Conservation (phyloP, 495 filamentous ascomycete species). For the Cryomyces minteri region DNA sequence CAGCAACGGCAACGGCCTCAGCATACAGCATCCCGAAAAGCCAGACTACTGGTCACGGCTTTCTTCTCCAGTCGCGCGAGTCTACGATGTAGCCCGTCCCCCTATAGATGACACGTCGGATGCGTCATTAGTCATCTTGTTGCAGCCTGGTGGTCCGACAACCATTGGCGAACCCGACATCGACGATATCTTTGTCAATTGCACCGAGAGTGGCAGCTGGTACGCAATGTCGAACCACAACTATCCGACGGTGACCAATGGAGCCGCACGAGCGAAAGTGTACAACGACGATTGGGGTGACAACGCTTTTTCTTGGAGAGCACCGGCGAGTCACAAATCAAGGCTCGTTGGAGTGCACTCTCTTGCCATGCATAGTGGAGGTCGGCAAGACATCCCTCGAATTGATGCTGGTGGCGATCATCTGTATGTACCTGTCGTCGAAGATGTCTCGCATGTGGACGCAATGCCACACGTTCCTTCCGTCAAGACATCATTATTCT, state of each 20-base stretch:
- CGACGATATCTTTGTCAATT: constrained; percentile 67
- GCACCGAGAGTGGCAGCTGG: constrained; percentile 70
- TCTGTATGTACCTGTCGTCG: constrained; percentile 6
- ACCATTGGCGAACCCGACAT: constrained; percentile 33
- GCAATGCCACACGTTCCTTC: background rate
- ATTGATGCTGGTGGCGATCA: constrained; percentile 24
- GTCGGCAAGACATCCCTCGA: background rate
- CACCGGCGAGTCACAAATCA: background rate
- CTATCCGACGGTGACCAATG: constrained; percentile 66
- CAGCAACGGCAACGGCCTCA: constrained; percentile 24
- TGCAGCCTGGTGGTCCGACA: constrained; percentile 65
- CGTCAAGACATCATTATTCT: background rate
- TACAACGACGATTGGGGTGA: constrained; percentile 26
- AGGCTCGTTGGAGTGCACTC: constrained; percentile 3
- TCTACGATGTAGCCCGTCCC: constrained; percentile 77
- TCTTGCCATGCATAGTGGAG: constrained; percentile 2
- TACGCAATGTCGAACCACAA: constrained; percentile 80
- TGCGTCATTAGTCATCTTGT: constrained; percentile 56
- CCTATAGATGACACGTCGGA: constrained; percentile 35
- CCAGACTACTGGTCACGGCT: constrained; percentile 45
- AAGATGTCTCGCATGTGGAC: background rate
- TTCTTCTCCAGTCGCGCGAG: constrained; percentile 65
- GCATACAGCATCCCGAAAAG: constrained; percentile 7
- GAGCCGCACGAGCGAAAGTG: constrained; percentile 43
- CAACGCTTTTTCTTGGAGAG: constrained; percentile 2